Evolutionary conservation across 768 basidiomycete genomes (phyloP), one percentile per base, ranked within the genome.

Genomic region (Russula griseocarnosa): DNA sequence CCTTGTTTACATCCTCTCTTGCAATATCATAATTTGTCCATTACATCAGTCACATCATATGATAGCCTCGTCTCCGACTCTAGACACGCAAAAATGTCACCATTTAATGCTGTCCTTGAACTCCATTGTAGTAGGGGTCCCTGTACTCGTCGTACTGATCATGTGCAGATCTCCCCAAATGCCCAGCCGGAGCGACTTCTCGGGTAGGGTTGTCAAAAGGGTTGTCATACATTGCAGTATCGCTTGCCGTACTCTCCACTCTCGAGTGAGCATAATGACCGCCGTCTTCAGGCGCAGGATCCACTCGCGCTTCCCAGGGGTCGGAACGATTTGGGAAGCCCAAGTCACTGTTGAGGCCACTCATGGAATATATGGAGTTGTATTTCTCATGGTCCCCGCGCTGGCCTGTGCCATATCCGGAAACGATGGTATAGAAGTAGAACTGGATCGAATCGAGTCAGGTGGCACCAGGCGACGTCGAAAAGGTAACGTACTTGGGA

Each of bases 361-460:
- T 77, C 4, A 83, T 74, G 67, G 86, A 86, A 71, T 86, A 85
- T 61, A 91, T 79, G 28, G 84, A 82, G 70, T 88, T 86, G 70
- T 92, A 94, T 70, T 88, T 86, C 66, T 82, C 82, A 72, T 93
- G 91, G 70, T 94, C 92, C n/a, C 78, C 79, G 34, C 84, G 85
- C 74, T 96, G 94, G 14, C 83, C 80, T 20, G 78, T 75, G 30
- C 86, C 83, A 73, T 94, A 97, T 2, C 86, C 85, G 10, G 81
- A 79, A 32, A 84, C 70, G 28, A 86, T 74, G 53, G 78, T 61
- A 61, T 76, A 73, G 54, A 82, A 69, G 69, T 84, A 84, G 32
- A 69, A 67, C 91, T 90, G 58, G 36, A 53, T 18, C 61, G 58
- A 38, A 53, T 18, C 61, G 46, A 55, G 42, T 62, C 54, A 67